Evolutionary conservation across 2,329 filamentous ascomycete genomes (phyloP).

Genomic region (Cercospora janseana): DNA sequence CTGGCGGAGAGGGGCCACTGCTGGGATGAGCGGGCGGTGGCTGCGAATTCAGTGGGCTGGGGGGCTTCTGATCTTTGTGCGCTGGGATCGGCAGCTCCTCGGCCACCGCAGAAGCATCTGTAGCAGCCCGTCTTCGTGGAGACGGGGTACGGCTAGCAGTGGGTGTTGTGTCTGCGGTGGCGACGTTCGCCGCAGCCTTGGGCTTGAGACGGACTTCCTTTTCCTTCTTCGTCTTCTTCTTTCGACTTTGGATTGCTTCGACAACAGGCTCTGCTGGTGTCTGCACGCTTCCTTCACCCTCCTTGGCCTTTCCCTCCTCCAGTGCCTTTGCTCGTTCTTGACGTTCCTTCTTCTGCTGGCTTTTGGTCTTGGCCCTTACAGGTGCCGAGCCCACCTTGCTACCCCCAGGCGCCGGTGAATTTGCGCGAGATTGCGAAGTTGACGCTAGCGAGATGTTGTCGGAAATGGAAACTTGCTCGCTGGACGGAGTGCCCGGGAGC

Average conservation of each 20-base stretch:
- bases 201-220: slow-evolving; percentile 35
- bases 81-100: too few species aligned
- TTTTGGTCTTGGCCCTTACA: slow-evolving; percentile 70
- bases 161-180: slow-evolving; percentile 30
- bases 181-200: slow-evolving; percentile 29
- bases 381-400: slow-evolving; percentile 66
- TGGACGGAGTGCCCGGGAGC: slow-evolving; percentile 69
- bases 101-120: slow-evolving; percentile 13
- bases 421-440: slow-evolving; percentile 68
- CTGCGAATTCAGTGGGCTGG: slow-evolving; percentile 25
- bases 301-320: slow-evolving; percentile 47
- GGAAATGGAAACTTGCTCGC: slow-evolving; percentile 64
- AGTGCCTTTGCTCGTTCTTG: slow-evolving; percentile 45
- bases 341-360: slow-evolving; percentile 69
- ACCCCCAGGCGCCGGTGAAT: slow-evolving; percentile 62
- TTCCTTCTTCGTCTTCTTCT: slow-evolving; percentile 79
- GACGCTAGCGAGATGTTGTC: slow-evolving; percentile 75
- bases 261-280: slow-evolving; percentile 53
- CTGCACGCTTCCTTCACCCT: slow-evolving; percentile 49
- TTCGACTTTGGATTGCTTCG: slow-evolving; percentile 73
- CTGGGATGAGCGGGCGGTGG: slow-evolving; percentile 24
- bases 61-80: slow-evolving; percentile 17
- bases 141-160: slow-evolving; percentile 34
- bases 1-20: slow-evolving; percentile 36
- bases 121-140: slow-evolving; percentile 16